phyloP scores from a whole-genome alignment of 768 basidiomycete genomes.

The Cyclocybe cylindracea region DNA sequence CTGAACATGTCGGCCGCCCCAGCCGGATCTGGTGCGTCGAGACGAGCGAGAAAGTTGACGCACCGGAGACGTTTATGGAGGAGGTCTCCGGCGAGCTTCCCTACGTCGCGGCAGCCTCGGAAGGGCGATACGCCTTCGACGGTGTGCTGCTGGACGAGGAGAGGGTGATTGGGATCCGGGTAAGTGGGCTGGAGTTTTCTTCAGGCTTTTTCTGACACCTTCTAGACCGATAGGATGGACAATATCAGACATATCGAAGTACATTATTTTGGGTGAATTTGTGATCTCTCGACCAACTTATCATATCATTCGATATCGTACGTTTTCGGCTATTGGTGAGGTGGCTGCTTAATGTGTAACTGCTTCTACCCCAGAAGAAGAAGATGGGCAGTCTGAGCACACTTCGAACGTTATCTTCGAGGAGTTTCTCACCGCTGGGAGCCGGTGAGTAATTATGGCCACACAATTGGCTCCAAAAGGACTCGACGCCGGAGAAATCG shows the following conservation, averaged over 20 bases:
- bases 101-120: slow-evolving; percentile 16
- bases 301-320: too few species aligned
- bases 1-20: background rate
- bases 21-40: slow-evolving; percentile 4
- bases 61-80: slow-evolving; percentile 18
- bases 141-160: slow-evolving; percentile 41
- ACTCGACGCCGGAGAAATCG: too few species aligned
- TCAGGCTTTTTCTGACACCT: background rate
- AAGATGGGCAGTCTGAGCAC: too few species aligned
- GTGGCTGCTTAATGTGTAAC: too few species aligned
- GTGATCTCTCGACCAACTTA: background rate
- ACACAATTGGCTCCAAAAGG: too few species aligned
- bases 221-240: slow-evolving; percentile 12
- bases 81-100: slow-evolving; percentile 21
- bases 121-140: slow-evolving; percentile 15
- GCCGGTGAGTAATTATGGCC: too few species aligned
- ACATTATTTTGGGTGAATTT: slow-evolving; percentile 17
- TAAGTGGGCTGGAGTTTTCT: slow-evolving; percentile 12
- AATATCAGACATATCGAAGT: slow-evolving; percentile 13
- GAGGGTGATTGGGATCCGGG: slow-evolving; percentile 32
- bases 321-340: too few species aligned
- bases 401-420: too few species aligned
- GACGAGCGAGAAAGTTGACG: slow-evolving; percentile 4
- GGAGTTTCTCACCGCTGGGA: too few species aligned
- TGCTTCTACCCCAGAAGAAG: too few species aligned